phyloP scores from a whole-genome alignment of 2,329 filamentous ascomycete genomes.

The Nemania sp. region DNA sequence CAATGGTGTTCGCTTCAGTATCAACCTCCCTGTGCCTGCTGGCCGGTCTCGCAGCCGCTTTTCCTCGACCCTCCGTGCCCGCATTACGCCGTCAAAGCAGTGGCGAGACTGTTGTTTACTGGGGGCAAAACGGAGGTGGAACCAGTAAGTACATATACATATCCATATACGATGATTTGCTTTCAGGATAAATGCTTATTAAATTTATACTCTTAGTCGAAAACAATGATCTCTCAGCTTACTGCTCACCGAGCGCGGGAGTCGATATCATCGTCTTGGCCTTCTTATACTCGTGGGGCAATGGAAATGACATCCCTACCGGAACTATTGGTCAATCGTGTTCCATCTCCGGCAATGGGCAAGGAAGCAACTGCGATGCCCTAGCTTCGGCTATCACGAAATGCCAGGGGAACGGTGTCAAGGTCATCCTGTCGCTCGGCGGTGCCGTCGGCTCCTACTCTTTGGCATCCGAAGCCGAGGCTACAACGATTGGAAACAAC shows the following conservation, averaged over 20 bases:
- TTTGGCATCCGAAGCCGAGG: slow-evolving; percentile 42
- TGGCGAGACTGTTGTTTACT: slow-evolving; percentile 41
- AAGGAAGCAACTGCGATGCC: slow-evolving; percentile 44
- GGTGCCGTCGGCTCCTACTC: slow-evolving; percentile 45
- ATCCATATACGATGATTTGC: background rate
- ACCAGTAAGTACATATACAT: slow-evolving; percentile 28
- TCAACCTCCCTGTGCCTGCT: slow-evolving; percentile 27
- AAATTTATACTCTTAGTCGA: slow-evolving; percentile 29
- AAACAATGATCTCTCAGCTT: slow-evolving; percentile 43
- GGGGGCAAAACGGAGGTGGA: slow-evolving; percentile 38
- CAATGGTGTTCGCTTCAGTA: slow-evolving; percentile 28
- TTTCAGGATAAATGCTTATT: background rate
- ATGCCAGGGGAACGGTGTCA: slow-evolving; percentile 46
- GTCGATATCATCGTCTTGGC: slow-evolving; percentile 49
- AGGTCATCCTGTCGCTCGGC: slow-evolving; percentile 51
- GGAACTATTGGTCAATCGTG: slow-evolving; percentile 47
- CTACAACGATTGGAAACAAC: slow-evolving; percentile 46
- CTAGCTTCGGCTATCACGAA: slow-evolving; percentile 46
- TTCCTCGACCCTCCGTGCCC: slow-evolving; percentile 22
- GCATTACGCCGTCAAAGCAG: slow-evolving; percentile 27
- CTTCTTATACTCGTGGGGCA: slow-evolving; percentile 47
- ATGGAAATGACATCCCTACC: slow-evolving; percentile 42
- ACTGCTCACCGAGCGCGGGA: slow-evolving; percentile 44
- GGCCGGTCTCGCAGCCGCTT: slow-evolving; percentile 27
- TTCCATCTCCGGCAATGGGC: slow-evolving; percentile 40